These are phyloP conservation scores for Logfia minima DNA, from an alignment of 129 eudicot genomes.

Conservation along the genomic window DNA sequence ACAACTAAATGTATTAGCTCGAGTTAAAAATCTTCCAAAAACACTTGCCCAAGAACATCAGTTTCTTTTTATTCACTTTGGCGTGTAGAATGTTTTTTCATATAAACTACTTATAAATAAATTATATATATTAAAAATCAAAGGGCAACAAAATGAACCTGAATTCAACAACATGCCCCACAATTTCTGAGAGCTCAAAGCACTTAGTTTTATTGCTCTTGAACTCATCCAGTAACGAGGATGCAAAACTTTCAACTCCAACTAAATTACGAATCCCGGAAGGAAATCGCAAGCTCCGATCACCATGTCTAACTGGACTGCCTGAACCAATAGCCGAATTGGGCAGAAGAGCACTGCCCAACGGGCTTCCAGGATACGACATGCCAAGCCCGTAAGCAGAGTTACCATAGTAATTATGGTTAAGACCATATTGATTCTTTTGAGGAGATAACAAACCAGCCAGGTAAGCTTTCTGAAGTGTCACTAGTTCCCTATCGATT, in stretches of 20 bases:
- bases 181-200: constrained; percentile 87
- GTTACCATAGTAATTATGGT: constrained; percentile 70
- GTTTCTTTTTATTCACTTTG: background rate
- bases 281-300: constrained; percentile 59
- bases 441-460: constrained; percentile 64
- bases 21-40: background rate
- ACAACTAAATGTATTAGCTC: background rate
- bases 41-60: background rate
- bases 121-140: background rate
- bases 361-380: constrained; percentile 74
- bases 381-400: constrained; percentile 59
- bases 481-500: constrained; percentile 55
- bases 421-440: constrained; percentile 67
- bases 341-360: constrained; percentile 53
- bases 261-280: constrained; percentile 69
- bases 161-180: constrained; percentile 90
- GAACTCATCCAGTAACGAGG: constrained; percentile 86
- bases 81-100: background rate
- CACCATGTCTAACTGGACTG: constrained; percentile 84
- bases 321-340: constrained; percentile 70
- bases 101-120: background rate
- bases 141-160: constrained; percentile 47
- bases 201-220: constrained; percentile 86
- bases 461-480: constrained; percentile 77
- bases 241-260: constrained; percentile 62